These are phyloP conservation scores for Sugiyamaella valdiviana DNA, from an alignment of 805 yeast genomes.

Conservation along the genomic window DNA sequence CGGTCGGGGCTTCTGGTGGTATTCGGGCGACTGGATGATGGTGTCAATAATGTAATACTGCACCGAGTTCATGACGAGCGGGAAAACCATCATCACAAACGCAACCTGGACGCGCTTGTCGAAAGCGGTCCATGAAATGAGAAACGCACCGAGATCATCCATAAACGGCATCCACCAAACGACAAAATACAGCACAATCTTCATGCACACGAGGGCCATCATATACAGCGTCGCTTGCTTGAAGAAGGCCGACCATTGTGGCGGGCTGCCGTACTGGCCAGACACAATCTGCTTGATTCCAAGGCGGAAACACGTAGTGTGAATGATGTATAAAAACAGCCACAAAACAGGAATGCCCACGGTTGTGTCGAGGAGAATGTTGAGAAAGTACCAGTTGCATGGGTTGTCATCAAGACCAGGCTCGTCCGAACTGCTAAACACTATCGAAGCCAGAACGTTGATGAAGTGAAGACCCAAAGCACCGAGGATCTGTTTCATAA, in stretches of 20 bases:
- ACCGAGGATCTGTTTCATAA: conserved; percentile 82
- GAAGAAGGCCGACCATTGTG: conserved; percentile 53
- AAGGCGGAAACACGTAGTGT: conserved; percentile 39
- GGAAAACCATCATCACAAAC: conserved; percentile 66
- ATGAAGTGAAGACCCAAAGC: conserved; percentile 77
- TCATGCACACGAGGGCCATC: conserved; percentile 56
- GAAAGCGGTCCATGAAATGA: conserved; percentile 76
- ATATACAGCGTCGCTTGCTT: conserved; percentile 71
- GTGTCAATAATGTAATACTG: conserved; percentile 55
- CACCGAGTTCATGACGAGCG: conserved; percentile 38
- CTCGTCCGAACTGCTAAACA: conserved; percentile 33
- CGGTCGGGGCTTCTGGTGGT: conserved; percentile 1
- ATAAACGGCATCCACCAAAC: conserved; percentile 59
- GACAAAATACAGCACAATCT: conserved; percentile 51
- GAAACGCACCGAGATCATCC: conserved; percentile 63
- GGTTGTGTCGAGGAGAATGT: conserved; percentile 84
- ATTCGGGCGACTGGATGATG: conserved; percentile 43
- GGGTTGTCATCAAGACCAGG: conserved; percentile 52
- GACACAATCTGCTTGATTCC: conserved; percentile 40
- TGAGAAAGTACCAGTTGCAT: conserved; percentile 92
- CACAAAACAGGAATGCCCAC: conserved; percentile 83
- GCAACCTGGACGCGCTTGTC: conserved; percentile 79
- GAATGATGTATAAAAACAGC: conserved; percentile 44
- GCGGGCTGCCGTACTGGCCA: conserved; percentile 64
- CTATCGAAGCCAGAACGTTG: conserved; percentile 64